Evolutionary conservation across 768 basidiomycete genomes (phyloP).

Genomic region (Termitomyces sp.): DNA sequence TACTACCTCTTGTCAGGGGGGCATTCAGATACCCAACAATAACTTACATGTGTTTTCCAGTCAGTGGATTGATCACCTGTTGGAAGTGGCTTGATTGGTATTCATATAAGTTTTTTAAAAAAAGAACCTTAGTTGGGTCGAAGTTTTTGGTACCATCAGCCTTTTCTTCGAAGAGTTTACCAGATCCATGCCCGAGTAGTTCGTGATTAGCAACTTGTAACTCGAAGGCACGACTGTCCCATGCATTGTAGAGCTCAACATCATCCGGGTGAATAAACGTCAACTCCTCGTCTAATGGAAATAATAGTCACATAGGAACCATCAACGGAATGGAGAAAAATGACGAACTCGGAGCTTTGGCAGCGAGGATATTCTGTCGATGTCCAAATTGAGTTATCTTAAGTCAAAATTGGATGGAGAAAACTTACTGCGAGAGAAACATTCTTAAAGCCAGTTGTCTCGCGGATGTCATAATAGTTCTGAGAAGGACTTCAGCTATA

Average conservation of each 20-base stretch:
- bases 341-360: conserved; percentile 73
- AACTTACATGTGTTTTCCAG: conserved; percentile 64
- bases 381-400: not conserved
- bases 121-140: conserved; percentile 53
- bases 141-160: conserved; percentile 79
- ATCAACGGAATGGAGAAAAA: not conserved
- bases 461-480: conserved; percentile 84
- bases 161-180: conserved; percentile 76
- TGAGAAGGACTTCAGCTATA: conserved; percentile 16
- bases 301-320: not conserved
- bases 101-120: not conserved
- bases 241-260: conserved; percentile 63
- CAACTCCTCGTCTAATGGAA: conserved; percentile 55
- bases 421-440: conserved; percentile 69
- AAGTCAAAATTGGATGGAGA: not conserved
- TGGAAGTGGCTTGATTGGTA: not conserved
- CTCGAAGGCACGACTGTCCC: conserved; percentile 78
- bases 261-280: conserved; percentile 85
- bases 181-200: conserved; percentile 79
- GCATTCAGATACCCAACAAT: not conserved
- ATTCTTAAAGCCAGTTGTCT: conserved; percentile 83
- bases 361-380: conserved; percentile 70
- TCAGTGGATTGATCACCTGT: conserved; percentile 78
- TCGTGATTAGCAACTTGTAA: conserved; percentile 91
- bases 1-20: conserved; percentile 29